phyloP scores from a whole-genome alignment of 306 rosid genomes.

The Elaeagnus macrophylla region DNA sequence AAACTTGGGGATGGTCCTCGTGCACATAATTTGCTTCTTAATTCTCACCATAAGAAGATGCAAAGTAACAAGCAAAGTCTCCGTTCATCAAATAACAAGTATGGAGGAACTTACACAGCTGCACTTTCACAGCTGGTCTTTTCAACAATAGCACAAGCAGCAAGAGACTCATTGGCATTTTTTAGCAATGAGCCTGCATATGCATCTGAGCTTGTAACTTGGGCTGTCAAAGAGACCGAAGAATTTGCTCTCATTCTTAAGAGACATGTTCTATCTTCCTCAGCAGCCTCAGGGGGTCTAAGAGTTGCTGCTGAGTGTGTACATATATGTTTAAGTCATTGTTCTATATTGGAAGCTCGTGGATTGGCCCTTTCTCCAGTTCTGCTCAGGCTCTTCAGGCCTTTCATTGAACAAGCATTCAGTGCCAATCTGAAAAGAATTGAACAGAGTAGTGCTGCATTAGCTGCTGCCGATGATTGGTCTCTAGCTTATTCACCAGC shows the following conservation, averaged over 20 bases:
- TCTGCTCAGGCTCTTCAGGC: constrained; percentile 51
- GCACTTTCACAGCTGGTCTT: constrained; percentile 59
- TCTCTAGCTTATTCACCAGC: constrained; percentile 40
- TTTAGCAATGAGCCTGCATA: constrained; percentile 70
- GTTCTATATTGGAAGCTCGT: constrained; percentile 52
- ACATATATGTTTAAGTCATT: constrained; percentile 61
- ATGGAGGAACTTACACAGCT: constrained; percentile 49
- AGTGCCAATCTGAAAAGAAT: constrained; percentile 55
- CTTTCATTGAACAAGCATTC: constrained; percentile 53
- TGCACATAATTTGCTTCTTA: constrained; percentile 58
- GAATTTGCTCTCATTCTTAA: constrained; percentile 42
- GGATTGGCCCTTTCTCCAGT: constrained; percentile 82
- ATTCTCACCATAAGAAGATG: constrained; percentile 47
- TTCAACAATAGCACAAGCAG: constrained; percentile 67
- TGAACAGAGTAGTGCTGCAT: constrained; percentile 67
- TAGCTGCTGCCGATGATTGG: constrained; percentile 82
- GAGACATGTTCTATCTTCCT: constrained; percentile 52
- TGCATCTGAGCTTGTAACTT: constrained; percentile 79
- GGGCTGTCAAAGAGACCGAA: constrained; percentile 72
- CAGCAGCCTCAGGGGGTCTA: constrained; percentile 68
- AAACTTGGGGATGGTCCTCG: constrained; percentile 82
- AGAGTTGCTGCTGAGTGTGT: constrained; percentile 73
- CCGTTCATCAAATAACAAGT: constrained; percentile 18
- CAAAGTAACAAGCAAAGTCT: constrained; percentile 31
- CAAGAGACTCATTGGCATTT: constrained; percentile 53